Percentiles rank a stretch among this genome's conserved stretches.
phyloP scores from a whole-genome alignment of 805 yeast genomes.

The Sugiyamaella boreocaroliniensis region DNA sequence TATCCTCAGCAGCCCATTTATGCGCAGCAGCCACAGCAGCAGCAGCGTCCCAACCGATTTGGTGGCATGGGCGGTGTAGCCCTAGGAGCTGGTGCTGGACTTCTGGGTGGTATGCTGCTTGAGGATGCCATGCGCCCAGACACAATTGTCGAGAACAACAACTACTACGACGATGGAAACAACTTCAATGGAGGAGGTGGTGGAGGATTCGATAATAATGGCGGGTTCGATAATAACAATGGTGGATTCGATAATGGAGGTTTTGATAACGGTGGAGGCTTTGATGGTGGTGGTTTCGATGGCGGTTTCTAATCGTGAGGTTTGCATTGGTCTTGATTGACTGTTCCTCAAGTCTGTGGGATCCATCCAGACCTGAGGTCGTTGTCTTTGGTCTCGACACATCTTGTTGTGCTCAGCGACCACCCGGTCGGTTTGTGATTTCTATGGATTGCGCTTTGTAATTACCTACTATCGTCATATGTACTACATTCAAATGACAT shows the following conservation, averaged over 20 bases:
- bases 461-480: too few species aligned
- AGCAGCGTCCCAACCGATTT: conserved; percentile 27
- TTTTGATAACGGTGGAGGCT: conserved; percentile 25
- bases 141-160: conserved; percentile 35
- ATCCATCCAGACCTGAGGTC: too few species aligned
- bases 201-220: conserved; percentile 25
- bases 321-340: too few species aligned
- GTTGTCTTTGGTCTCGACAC: too few species aligned
- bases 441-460: too few species aligned
- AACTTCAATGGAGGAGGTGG: conserved; percentile 33
- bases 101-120: conserved; percentile 53
- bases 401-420: too few species aligned
- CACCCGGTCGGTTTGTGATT: too few species aligned
- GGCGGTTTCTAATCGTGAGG: background rate
- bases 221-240: conserved; percentile 22
- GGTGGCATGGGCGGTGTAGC: conserved; percentile 40
- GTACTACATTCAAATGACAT: too few species aligned
- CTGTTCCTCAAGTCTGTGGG: too few species aligned
- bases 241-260: conserved; percentile 35
- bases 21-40: conserved; percentile 26
- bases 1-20: conserved; percentile 15
- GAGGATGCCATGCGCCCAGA: conserved; percentile 37
- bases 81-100: conserved; percentile 51
- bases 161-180: conserved; percentile 30
- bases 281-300: conserved; percentile 13